phyloP scores from a whole-genome alignment of 805 yeast species.

The Wickerhamiella occidentalis region DNA sequence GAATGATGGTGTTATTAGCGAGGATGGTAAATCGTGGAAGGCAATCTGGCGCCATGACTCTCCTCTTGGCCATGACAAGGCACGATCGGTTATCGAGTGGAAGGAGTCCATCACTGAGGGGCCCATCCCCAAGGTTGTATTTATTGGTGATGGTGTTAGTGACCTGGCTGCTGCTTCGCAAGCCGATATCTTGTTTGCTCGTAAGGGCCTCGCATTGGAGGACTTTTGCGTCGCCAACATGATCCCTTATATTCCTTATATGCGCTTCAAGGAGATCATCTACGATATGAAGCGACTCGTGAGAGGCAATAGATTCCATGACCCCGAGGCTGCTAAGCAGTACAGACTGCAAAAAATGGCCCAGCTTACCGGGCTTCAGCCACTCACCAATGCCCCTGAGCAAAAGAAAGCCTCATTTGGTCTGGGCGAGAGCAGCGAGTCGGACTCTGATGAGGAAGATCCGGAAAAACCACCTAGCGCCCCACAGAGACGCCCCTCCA shows the following conservation, averaged over 20 bases:
- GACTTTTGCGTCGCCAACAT: conserved; percentile 31
- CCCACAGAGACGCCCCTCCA: conserved; percentile 18
- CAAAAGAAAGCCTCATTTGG: conserved; percentile 14
- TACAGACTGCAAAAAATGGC: conserved; percentile 16
- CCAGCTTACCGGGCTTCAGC: conserved; percentile 21
- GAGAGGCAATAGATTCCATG: conserved; percentile 23
- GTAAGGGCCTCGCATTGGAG: conserved; percentile 33
- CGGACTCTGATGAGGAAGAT: conserved; percentile 15
- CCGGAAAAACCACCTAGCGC: conserved; percentile 9
- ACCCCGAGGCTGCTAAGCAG: conserved; percentile 19
- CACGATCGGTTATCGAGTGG: conserved; percentile 32
- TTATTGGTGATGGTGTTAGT: conserved; percentile 49
- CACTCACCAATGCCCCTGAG: conserved; percentile 15
- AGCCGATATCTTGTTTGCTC: conserved; percentile 35
- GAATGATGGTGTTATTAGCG: conserved; percentile 31
- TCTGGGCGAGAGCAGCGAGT: conserved; percentile 16
- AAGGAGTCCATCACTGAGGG: conserved; percentile 17
- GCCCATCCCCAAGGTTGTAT: conserved; percentile 37
- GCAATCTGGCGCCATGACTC: conserved; percentile 34
- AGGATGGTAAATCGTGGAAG: conserved; percentile 31
- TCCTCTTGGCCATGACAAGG: conserved; percentile 36
- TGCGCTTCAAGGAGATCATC: conserved; percentile 32
- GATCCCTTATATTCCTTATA: conserved; percentile 33
- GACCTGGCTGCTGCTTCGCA: conserved; percentile 36
- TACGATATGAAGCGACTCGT: conserved; percentile 27